A percentile compares a stretch with the other conserved stretches of the same genome.
Evolutionary conservation across 495 filamentous ascomycete genomes (phyloP).

Genomic region (Hyphodiscus hymeniophilus): DNA sequence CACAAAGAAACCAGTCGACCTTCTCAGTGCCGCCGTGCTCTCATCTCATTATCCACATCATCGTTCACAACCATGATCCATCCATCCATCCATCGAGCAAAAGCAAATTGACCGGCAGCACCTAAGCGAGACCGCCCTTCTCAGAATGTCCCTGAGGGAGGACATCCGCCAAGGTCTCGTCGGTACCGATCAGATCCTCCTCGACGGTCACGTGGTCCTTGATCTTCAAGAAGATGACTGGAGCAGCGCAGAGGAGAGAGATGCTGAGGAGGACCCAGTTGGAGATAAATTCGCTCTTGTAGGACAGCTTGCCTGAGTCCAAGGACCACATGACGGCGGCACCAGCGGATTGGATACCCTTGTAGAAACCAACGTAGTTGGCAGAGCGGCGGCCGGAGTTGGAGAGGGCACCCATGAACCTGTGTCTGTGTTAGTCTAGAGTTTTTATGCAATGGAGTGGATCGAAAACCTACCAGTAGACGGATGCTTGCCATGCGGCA

Average conservation of each 20-base stretch:
- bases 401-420: constrained; percentile 86
- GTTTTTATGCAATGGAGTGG: background rate
- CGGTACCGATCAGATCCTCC: constrained; percentile 74
- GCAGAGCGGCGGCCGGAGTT: constrained; percentile 89
- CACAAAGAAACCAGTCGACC: too few species aligned
- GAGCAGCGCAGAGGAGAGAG: constrained; percentile 65
- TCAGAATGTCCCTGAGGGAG: constrained; percentile 18
- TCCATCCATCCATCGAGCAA: too few species aligned
- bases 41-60: too few species aligned
- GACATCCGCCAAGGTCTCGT: constrained; percentile 69
- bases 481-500: constrained; percentile 74
- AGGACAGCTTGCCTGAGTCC: constrained; percentile 56
- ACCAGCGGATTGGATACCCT: constrained; percentile 93
- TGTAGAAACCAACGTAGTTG: constrained; percentile 94
- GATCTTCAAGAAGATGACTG: constrained; percentile 72
- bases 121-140: constrained; percentile 11
- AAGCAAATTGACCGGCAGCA: too few species aligned
- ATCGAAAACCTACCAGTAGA: constrained; percentile 63
- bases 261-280: constrained; percentile 53
- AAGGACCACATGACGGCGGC: constrained; percentile 79
- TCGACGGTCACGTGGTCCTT: constrained; percentile 64
- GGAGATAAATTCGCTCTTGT: constrained; percentile 36
- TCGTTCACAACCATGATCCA: too few species aligned
- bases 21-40: too few species aligned
- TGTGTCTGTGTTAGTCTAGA: constrained; percentile 27